These are phyloP conservation scores for Jackrogersella multiformis DNA, from an alignment of 495 filamentous ascomycete species.

Conservation along the genomic window DNA sequence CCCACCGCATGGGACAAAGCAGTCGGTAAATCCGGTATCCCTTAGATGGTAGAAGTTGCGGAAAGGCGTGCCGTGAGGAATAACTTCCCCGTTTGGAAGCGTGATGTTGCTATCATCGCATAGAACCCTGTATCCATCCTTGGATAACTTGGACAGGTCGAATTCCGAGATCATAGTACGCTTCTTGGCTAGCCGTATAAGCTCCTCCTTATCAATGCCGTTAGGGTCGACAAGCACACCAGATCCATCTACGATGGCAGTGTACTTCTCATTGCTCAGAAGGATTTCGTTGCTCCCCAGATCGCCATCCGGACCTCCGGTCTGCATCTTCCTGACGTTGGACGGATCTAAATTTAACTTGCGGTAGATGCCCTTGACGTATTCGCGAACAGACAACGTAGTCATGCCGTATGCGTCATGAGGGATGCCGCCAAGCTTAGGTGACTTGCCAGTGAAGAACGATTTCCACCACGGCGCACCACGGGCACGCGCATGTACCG, in stretches of 20 bases:
- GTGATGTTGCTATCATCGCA: slow-evolving; percentile 88
- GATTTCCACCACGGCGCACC: slow-evolving; percentile 99
- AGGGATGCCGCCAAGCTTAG: slow-evolving; percentile 93
- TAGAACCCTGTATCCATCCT: slow-evolving; percentile 88
- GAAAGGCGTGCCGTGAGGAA: slow-evolving; percentile 93
- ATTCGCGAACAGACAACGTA: slow-evolving; percentile 93
- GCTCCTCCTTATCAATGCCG: slow-evolving; percentile 84
- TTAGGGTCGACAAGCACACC: slow-evolving; percentile 94
- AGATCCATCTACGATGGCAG: slow-evolving; percentile 89
- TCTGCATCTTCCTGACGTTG: slow-evolving; percentile 90
- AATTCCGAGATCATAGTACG: slow-evolving; percentile 91
- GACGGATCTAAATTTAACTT: slow-evolving; percentile 88
- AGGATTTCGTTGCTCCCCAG: slow-evolving; percentile 98
- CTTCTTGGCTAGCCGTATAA: slow-evolving; percentile 83
- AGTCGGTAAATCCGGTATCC: slow-evolving; percentile 75
- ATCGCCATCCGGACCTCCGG: slow-evolving; percentile 95
- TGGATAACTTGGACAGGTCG: slow-evolving; percentile 84
- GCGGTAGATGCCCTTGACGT: slow-evolving; percentile 94
- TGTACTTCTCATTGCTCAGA: slow-evolving; percentile 94
- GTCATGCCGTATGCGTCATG: slow-evolving; percentile 98
- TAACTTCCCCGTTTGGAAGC: slow-evolving; percentile 83
- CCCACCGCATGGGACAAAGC: slow-evolving; percentile 96
- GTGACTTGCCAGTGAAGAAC: slow-evolving; percentile 99
- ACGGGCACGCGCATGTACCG: slow-evolving; percentile 85
- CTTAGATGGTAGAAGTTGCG: slow-evolving; percentile 97